A percentile compares a stretch with the other conserved stretches of the same genome.
phyloP scores from a whole-genome alignment of 2,329 filamentous ascomycete genomes.

The Epichloe uncinata region DNA sequence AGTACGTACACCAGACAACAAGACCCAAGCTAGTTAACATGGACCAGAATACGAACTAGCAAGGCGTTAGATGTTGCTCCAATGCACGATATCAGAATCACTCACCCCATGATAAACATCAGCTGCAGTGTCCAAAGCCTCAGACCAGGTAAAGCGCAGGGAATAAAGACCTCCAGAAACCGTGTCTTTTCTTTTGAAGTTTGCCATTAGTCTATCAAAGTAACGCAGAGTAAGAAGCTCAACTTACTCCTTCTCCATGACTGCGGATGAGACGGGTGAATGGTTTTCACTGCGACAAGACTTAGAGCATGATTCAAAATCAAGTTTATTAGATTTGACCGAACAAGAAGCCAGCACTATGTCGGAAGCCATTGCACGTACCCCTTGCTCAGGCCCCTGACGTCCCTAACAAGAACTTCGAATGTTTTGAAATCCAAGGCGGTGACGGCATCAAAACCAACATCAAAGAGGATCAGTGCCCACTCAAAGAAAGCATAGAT shows the following conservation, averaged over 20 bases:
- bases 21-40: slow-evolving; percentile 81
- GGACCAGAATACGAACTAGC: slow-evolving; percentile 87
- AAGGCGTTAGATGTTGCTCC: slow-evolving; percentile 9
- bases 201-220: neutral
- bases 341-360: slow-evolving; percentile 37
- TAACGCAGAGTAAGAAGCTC: neutral
- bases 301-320: slow-evolving; percentile 27
- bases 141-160: slow-evolving; percentile 57
- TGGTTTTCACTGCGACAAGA: slow-evolving; percentile 30
- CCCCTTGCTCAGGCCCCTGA: slow-evolving; percentile 88
- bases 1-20: slow-evolving; percentile 75
- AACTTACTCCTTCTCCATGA: slow-evolving; percentile 63
- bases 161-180: slow-evolving; percentile 57
- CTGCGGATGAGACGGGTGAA: slow-evolving; percentile 33
- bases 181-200: slow-evolving; percentile 53
- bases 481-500: slow-evolving; percentile 98
- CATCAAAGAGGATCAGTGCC: slow-evolving; percentile 86
- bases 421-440: slow-evolving; percentile 82
- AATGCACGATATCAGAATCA: slow-evolving; percentile 6
- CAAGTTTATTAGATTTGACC: slow-evolving; percentile 21
- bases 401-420: slow-evolving; percentile 77
- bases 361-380: slow-evolving; percentile 94
- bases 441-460: slow-evolving; percentile 91
- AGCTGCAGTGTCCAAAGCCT: slow-evolving; percentile 66
- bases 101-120: slow-evolving; percentile 85